These are phyloP conservation scores for Saccharum hybrid DNA, from an alignment of 202 grass and related monocot genomes.

Conservation along the genomic window DNA sequence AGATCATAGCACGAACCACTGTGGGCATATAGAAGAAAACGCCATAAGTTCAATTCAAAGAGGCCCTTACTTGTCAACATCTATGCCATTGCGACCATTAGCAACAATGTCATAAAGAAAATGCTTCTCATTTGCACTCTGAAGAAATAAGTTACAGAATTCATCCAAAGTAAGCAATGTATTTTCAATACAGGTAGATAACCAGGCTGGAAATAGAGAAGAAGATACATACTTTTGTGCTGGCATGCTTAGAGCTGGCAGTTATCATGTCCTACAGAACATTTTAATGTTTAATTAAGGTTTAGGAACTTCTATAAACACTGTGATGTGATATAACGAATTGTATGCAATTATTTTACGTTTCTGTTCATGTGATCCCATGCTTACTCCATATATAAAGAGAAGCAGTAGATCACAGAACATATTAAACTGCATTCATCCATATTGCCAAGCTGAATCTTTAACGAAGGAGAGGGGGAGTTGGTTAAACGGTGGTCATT, in stretches of 20 bases:
- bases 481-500: background rate
- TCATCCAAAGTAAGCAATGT: conserved; percentile 36
- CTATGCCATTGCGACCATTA: conserved; percentile 95
- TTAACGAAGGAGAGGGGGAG: background rate
- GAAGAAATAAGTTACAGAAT: conserved; percentile 39
- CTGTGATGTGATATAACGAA: background rate
- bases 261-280: conserved; percentile 80
- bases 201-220: conserved; percentile 24
- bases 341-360: background rate
- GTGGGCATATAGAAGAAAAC: conserved; percentile 18
- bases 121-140: conserved; percentile 79
- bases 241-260: conserved; percentile 67
- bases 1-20: background rate
- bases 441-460: background rate
- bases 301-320: background rate
- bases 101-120: conserved; percentile 99
- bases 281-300: conserved; percentile 31
- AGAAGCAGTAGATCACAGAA: background rate
- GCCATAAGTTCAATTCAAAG: conserved; percentile 30
- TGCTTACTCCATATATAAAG: conserved; percentile 12
- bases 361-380: background rate
- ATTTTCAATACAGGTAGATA: conserved; percentile 16
- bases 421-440: conserved; percentile 11
- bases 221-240: conserved; percentile 61
- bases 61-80: conserved; percentile 88